Evolutionary conservation across 2,329 filamentous ascomycete genomes (phyloP).

Genomic region (Calonectria pauciramosa): DNA sequence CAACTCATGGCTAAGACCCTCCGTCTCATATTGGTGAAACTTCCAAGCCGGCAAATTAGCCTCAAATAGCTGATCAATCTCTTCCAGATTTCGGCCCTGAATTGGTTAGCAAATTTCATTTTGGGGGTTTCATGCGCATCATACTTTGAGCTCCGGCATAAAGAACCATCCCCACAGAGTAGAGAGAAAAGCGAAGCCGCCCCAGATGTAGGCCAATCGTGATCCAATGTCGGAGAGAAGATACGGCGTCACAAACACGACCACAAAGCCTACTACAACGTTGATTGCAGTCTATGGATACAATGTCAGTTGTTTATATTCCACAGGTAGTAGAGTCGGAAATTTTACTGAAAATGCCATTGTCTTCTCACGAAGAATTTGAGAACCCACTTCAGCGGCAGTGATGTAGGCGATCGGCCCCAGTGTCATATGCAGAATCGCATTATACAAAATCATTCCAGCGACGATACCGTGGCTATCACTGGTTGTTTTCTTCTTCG

Average conservation of each 20-base stretch:
- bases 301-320: not conserved
- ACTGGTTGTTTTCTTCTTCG: not conserved
- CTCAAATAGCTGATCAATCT: not conserved
- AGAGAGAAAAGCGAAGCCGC: not conserved
- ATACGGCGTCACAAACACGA: not conserved
- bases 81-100: not conserved
- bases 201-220: not conserved
- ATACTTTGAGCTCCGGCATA: conserved; percentile 1
- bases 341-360: not conserved
- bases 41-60: not conserved
- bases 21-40: not conserved
- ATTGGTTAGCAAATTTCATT: not conserved
- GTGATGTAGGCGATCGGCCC: not conserved
- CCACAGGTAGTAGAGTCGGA: too few species aligned
- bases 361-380: not conserved
- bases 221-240: not conserved
- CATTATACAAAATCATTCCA: not conserved
- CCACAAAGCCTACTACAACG: not conserved
- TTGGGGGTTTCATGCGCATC: not conserved
- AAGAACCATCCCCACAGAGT: not conserved
- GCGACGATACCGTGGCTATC: not conserved
- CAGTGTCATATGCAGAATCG: not conserved
- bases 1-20: not conserved
- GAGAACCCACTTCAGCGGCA: not conserved
- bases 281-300: not conserved